A percentile compares a stretch with the other conserved stretches of the same genome.
Evolutionary conservation across 2,329 filamentous ascomycete genomes (phyloP).

Genomic region (Penicillium sp.): DNA sequence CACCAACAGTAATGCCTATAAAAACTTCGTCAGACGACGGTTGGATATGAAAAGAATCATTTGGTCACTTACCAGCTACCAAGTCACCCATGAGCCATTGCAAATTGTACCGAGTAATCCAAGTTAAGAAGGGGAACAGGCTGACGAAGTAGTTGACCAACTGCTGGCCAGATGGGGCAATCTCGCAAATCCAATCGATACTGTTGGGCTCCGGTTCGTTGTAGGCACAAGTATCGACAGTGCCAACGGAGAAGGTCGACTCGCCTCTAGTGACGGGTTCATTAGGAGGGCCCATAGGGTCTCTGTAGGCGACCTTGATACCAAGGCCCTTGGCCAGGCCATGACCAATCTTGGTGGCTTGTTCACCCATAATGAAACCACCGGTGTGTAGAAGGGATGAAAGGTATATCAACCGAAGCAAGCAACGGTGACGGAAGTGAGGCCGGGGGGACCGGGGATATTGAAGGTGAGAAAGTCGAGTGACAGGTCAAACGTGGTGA

Average conservation of each 20-base stretch:
- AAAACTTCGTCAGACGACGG: not conserved
- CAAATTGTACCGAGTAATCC: conserved; percentile 85
- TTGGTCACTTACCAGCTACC: conserved; percentile 67
- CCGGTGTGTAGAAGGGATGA: conserved; percentile 2
- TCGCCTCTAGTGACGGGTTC: conserved; percentile 74
- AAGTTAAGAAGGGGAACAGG: conserved; percentile 85
- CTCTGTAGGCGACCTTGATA: conserved; percentile 74
- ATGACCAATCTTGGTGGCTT: conserved; percentile 64
- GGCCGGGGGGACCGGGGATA: not conserved
- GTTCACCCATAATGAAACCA: conserved; percentile 32
- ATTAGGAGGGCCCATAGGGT: conserved; percentile 50
- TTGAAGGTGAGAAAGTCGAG: not conserved
- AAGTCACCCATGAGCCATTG: conserved; percentile 89
- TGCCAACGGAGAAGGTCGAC: conserved; percentile 72
- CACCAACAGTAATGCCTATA: conserved; percentile 67
- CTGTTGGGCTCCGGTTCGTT: conserved; percentile 78
- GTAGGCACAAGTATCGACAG: conserved; percentile 76
- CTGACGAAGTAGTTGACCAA: conserved; percentile 63
- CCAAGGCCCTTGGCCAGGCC: conserved; percentile 75
- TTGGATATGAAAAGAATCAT: not conserved
- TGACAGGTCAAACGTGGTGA: conserved; percentile 12
- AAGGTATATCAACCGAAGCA: not conserved
- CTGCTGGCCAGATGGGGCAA: conserved; percentile 60
- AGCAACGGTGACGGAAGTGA: not conserved
- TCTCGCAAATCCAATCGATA: conserved; percentile 67